Evolutionary conservation across 2,329 filamentous ascomycete species (phyloP), one percentile per base, ranked within the genome.

Genomic region (Emericellopsis atlantica): DNA sequence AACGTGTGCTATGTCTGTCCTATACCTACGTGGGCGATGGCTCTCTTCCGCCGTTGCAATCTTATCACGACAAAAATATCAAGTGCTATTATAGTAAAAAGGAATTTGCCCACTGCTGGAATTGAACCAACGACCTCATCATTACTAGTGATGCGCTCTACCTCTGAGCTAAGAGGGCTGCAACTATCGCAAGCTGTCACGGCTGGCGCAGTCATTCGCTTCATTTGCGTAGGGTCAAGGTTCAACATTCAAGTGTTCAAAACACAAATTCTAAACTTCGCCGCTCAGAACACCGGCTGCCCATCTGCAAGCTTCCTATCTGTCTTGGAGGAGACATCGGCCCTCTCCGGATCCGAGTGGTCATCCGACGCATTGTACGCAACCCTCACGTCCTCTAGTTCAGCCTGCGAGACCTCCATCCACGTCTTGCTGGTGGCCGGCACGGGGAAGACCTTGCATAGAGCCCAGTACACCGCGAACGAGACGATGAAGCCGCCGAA

Each of bases 401-500:
- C 70, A 21, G 78, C 73, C n/a, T 21, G n/a, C 4, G 78, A 79
- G 15, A 89, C 73, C 59, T 93, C 86, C 59, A 84, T 73, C 88
- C 88, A 95, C 7, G 57, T 66, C 10, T 81, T 72, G 54, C 84
- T 89, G 5, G 73, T 80, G 1, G 82, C 87, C 0, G 84, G 81
- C 0, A 95, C 61, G 0, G 87, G 87, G 46, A 63, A 84, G 22
- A 88, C 29, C 43, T 64, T 73, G 57, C 81, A 88, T 1, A 94
- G 66, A 0, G 57, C 41, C 64, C 75, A 93, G 61, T 95, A 95
- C 7, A 79, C 61, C 0, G 47, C 54, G 0, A 66, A 66, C 0
- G 85, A 74, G 10, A 93, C 73, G 37, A 86, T 67, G 55, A 94
- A 89, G 0, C 89, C 89, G 35, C 74, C 74, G 57, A 95, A 93